Evolutionary conservation across 306 rosid species (phyloP).

Genomic region (Crataegus laevigata): DNA sequence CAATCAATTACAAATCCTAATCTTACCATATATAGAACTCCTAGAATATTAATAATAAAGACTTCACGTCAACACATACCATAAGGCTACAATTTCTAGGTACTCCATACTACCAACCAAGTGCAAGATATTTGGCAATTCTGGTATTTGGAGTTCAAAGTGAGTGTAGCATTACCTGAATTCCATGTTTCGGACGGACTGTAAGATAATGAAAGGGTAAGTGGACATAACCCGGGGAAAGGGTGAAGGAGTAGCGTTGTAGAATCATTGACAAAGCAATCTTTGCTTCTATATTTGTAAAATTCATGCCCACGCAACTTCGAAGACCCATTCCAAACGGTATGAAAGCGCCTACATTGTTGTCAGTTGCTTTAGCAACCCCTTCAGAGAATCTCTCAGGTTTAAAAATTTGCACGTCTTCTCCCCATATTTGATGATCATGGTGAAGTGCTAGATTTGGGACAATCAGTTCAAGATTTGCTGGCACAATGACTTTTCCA

Average conservation of each 20-base stretch:
- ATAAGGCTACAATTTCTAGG: neutral
- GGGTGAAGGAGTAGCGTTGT: constrained; percentile 1
- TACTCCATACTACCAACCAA: neutral
- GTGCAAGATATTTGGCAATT: neutral
- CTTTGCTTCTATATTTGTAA: constrained; percentile 4
- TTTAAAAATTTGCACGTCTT: constrained; percentile 1
- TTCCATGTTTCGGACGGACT: constrained; percentile 4
- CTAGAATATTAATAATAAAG: too few relatives aligned
- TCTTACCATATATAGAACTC: too few relatives aligned
- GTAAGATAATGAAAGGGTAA: neutral
- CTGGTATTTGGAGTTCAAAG: neutral
- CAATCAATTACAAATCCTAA: too few relatives aligned
- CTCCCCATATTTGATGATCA: constrained; percentile 11
- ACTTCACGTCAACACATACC: too few relatives aligned
- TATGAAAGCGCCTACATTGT: neutral
- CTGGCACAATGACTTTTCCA: neutral
- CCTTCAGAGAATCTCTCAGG: constrained; percentile 1
- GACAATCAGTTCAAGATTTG: neutral
- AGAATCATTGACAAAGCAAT: constrained; percentile 12
- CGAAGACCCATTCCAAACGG: constrained; percentile 16
- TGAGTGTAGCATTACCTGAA: constrained; percentile 1
- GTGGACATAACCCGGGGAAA: constrained; percentile 7
- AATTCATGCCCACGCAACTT: neutral
- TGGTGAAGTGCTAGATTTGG: neutral
- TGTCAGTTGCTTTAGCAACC: constrained; percentile 4